A percentile compares a stretch with the other conserved stretches of the same genome.
Evolutionary conservation across 306 rosid species (phyloP).

Genomic region (Medicago ruthenica): DNA sequence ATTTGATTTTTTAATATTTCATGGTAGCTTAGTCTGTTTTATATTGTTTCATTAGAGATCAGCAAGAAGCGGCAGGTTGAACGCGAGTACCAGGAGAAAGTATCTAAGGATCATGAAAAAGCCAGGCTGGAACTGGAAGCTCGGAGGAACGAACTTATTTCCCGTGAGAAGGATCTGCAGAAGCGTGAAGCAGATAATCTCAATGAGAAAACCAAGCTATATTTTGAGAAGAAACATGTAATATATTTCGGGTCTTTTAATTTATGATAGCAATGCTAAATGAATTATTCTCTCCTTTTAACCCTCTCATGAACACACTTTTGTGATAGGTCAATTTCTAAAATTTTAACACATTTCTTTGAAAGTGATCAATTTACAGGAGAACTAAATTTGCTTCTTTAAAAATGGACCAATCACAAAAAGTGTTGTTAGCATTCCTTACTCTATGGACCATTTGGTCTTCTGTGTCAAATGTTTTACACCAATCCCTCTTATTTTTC

Average conservation of each 20-base stretch:
- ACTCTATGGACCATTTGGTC: not conserved
- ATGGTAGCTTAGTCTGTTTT: constrained; percentile 37
- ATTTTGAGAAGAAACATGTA: constrained; percentile 64
- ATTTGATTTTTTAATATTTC: constrained; percentile 27
- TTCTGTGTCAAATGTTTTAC: not conserved
- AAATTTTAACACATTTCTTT: not conserved
- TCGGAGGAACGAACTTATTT: constrained; percentile 55
- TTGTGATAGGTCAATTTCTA: not conserved
- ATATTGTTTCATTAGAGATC: constrained; percentile 52
- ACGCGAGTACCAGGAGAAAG: constrained; percentile 39
- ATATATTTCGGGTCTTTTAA: constrained; percentile 10
- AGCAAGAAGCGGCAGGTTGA: constrained; percentile 49
- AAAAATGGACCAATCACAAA: too few species aligned
- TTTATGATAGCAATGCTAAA: constrained; percentile 7
- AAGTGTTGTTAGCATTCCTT: not conserved
- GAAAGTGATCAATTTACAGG: too few species aligned
- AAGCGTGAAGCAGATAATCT: constrained; percentile 56
- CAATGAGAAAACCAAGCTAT: constrained; percentile 58
- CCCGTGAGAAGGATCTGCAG: constrained; percentile 56
- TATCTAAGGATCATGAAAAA: constrained; percentile 56
- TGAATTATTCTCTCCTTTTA: too few species aligned
- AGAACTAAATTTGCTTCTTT: too few species aligned
- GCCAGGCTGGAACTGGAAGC: constrained; percentile 51
- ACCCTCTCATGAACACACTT: not conserved
- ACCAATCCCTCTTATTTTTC: not conserved